Percentiles rank a stretch among this genome's conserved stretches.
These are phyloP conservation scores for Zhuliangozyma blackwelliae DNA, from an alignment of 1,139 yeast genomes.

Conservation along the genomic window DNA sequence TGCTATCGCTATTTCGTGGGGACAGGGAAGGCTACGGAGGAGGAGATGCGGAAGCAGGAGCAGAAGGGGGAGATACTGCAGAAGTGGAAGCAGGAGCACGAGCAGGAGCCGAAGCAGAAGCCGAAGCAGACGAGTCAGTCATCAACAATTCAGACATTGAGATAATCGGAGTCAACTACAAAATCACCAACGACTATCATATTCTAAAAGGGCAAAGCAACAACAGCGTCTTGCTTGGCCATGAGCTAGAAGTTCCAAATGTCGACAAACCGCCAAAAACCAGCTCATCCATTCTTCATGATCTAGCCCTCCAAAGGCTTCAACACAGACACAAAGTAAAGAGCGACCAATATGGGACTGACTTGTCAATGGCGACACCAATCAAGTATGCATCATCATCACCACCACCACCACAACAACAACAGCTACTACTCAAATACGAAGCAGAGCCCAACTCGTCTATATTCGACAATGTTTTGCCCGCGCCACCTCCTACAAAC, in stretches of 20 bases:
- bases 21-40: too few species aligned
- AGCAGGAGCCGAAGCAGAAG: too few species aligned
- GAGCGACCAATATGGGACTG: constrained; percentile 10
- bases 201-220: constrained; percentile 3
- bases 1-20: too few species aligned
- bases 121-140: too few species aligned
- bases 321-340: background rate
- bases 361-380: constrained; percentile 10
- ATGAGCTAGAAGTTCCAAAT: constrained; percentile 1
- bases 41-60: too few species aligned
- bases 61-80: too few species aligned
- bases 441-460: too few species aligned
- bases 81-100: too few species aligned
- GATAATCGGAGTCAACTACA: constrained; percentile 5
- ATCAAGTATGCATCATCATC: background rate
- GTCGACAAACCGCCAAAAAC: too few species aligned
- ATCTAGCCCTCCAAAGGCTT: constrained; percentile 3
- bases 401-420: background rate
- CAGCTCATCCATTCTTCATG: background rate
- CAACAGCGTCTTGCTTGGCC: constrained; percentile 7
- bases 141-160: too few species aligned
- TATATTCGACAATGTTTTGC: too few species aligned
- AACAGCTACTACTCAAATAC: background rate
- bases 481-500: too few species aligned
- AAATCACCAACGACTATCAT: constrained; percentile 11